These are phyloP conservation scores for Aspergillus luchuensis DNA, from an alignment of 2,329 filamentous ascomycete genomes.

Conservation along the genomic window DNA sequence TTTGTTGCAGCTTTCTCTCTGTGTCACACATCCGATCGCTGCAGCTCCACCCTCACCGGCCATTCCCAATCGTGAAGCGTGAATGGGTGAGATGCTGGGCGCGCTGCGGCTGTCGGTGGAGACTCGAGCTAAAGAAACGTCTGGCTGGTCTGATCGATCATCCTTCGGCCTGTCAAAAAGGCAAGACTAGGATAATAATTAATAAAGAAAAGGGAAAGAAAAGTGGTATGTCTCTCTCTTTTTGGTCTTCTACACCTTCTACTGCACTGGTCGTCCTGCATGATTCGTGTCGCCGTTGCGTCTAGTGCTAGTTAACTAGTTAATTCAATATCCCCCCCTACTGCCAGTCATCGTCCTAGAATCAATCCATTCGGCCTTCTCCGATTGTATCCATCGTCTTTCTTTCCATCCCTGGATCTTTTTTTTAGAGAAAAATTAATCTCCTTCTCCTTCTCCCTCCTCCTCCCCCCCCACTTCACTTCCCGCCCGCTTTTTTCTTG, in stretches of 20 bases:
- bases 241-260: background rate
- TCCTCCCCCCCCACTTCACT: background rate
- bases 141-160: background rate
- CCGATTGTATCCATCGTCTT: background rate
- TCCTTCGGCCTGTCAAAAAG: too few species aligned
- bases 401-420: too few species aligned
- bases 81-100: background rate
- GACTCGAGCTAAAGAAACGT: background rate
- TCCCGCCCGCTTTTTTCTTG: background rate
- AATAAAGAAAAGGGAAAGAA: background rate
- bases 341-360: background rate
- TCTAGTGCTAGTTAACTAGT: background rate
- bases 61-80: background rate
- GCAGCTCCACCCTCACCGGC: background rate
- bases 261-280: background rate
- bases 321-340: background rate
- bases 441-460: background rate
- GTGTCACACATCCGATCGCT: background rate
- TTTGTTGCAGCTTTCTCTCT: background rate
- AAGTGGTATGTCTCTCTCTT: background rate
- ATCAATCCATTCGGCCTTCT: background rate
- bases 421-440: background rate
- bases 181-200: background rate
- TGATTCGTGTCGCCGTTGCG: background rate
- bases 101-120: background rate